These are phyloP conservation scores for Calocera cornea DNA, from an alignment of 768 basidiomycete genomes.

Conservation along the genomic window DNA sequence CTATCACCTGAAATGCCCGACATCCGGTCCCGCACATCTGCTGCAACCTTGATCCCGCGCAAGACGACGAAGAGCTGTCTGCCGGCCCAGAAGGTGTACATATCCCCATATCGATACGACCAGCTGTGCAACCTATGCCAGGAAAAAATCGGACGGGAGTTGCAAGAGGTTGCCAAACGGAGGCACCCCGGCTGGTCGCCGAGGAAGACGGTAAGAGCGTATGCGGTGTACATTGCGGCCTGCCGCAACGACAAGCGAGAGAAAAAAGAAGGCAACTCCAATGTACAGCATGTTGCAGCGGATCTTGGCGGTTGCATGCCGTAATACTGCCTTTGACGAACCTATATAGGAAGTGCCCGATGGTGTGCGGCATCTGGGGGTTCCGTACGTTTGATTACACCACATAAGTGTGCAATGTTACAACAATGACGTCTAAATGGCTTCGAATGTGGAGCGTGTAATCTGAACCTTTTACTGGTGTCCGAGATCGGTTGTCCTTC, in stretches of 20 bases:
- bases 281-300: too few species aligned
- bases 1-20: background rate
- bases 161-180: background rate
- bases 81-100: background rate
- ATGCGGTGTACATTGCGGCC: background rate
- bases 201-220: background rate
- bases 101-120: background rate
- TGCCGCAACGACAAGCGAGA: background rate
- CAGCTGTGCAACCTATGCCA: background rate
- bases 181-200: background rate
- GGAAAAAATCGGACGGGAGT: background rate
- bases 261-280: background rate
- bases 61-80: background rate
- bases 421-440: too few species aligned
- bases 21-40: background rate
- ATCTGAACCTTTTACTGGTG: too few species aligned
- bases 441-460: too few species aligned
- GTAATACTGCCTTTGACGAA: too few species aligned
- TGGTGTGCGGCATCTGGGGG: too few species aligned
- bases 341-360: too few species aligned
- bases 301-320: too few species aligned
- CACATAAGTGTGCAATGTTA: too few species aligned
- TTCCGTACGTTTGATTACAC: too few species aligned
- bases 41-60: background rate
- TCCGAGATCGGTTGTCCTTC: too few species aligned